Base-by-base conservation (phyloP, 1,139 yeast species). In the Hyphopichia buzzinii region DNA sequence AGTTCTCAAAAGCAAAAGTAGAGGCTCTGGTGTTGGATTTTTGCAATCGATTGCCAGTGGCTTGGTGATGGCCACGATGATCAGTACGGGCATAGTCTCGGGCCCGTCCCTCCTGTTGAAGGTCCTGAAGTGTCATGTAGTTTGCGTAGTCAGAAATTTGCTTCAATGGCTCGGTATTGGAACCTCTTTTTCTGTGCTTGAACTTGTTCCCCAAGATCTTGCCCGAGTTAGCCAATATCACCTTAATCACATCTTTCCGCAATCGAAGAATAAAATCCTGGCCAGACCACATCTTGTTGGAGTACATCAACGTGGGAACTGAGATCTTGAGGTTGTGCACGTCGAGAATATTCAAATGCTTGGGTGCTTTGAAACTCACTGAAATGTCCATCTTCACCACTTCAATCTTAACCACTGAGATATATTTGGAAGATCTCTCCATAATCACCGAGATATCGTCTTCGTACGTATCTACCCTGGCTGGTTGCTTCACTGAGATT, bases 131-230 rank as follows among this genome's bases (percentile, higher is more conserved):
- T 0, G 74, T 61, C 55, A 66, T 53, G 43, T 53, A 69, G 7
- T 60, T 53, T 6, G 62, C 62, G 46, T 70, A 72, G 42, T 67
- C 64, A 0, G 65, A 55, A 15, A 74, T 59, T 44, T 74, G 79
- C 39, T 67, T 67, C 48, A 74, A 59, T 8, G 78, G 78, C 39
- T 63, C 65, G 11, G 49, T 41, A 3, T 49, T 43, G 6, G 51
- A 48, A 0, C 39, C 42, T 29, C 57, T 48, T 41, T 66, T 72
- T 39, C 59, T 53, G 4, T 64, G 62, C 43, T 77, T 72, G 49
- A 88, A 71, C 58, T 86, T 87, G 59, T 88, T 89, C 26, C 88
- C 85, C 38, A 89, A 68, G 41, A 90, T 76, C 45, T 84, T 79
- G 4, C 96, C 96, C 1, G 94, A 72, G 51, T 89, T 95, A 34